A percentile compares a stretch with the other conserved stretches of the same genome.
phyloP scores from a whole-genome alignment of 1,284 basidiomycete species.

The Boletus austroedulis region DNA sequence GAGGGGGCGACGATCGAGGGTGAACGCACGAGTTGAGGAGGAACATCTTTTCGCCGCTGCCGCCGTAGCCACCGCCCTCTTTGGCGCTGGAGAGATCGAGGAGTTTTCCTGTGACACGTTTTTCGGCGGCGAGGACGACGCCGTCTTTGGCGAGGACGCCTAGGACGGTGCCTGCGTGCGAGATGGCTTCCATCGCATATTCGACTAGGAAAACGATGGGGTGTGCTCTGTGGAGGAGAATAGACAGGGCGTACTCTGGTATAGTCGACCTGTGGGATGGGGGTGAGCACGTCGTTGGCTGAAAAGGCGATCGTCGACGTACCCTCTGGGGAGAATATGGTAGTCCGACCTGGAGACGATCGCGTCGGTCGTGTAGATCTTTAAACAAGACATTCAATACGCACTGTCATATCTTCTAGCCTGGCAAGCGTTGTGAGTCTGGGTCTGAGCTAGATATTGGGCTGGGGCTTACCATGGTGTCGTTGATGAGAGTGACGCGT shows the following conservation, averaged over 20 bases:
- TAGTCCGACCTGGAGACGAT: conserved; percentile 70
- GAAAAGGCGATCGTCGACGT: conserved; percentile 26
- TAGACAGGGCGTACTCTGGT: conserved; percentile 67
- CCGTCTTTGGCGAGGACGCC: conserved; percentile 95
- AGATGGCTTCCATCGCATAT: conserved; percentile 99
- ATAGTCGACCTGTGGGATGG: conserved; percentile 66
- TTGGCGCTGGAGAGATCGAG: conserved; percentile 85
- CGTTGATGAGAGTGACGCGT: conserved; percentile 26
- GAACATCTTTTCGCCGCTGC: conserved; percentile 97
- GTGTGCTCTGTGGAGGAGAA: conserved; percentile 1
- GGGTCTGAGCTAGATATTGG: background rate
- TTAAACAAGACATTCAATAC: conserved; percentile 33
- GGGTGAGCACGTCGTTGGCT: conserved; percentile 3
- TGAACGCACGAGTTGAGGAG: conserved; percentile 77
- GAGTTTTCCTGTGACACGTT: conserved; percentile 98
- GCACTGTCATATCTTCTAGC: conserved; percentile 88
- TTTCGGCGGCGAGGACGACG: conserved; percentile 97
- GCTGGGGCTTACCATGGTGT: conserved; percentile 22
- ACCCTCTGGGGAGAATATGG: conserved; percentile 96
- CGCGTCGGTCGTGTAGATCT: conserved; percentile 11
- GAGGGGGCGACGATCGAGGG: background rate
- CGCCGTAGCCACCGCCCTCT: conserved; percentile 82
- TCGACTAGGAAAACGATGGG: conserved; percentile 62
- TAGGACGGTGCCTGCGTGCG: conserved; percentile 92
- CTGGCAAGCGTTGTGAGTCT: conserved; percentile 39